These are phyloP conservation scores for Sporothrix luriei DNA, from an alignment of 2,329 filamentous ascomycete species.

Conservation along the genomic window DNA sequence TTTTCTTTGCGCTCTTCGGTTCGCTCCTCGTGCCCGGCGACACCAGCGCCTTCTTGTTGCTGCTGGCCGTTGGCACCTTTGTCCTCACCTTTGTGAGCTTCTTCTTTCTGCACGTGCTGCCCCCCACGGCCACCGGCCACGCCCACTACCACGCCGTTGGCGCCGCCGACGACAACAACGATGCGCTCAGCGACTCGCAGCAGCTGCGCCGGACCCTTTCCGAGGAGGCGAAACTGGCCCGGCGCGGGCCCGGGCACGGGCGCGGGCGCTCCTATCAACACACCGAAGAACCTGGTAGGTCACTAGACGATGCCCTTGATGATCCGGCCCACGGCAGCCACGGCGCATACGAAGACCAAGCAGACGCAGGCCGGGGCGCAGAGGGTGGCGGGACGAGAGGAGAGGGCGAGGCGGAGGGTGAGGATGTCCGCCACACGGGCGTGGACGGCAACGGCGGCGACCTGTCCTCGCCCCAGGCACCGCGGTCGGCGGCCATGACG, in stretches of 20 bases:
- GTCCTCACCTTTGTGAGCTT: constrained; percentile 73
- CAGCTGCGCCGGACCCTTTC: constrained; percentile 49
- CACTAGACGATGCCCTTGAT: constrained; percentile 36
- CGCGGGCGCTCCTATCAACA: constrained; percentile 42
- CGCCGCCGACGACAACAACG: constrained; percentile 38
- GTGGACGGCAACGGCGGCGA: background rate
- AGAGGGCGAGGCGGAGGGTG: background rate
- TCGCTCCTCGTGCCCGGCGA: constrained; percentile 78
- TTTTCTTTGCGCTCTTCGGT: constrained; percentile 88
- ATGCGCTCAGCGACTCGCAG: constrained; percentile 44
- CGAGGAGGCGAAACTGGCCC: constrained; percentile 46
- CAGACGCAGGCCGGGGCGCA: constrained; percentile 10
- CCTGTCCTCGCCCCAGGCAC: no score
- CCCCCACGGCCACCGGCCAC: constrained; percentile 48
- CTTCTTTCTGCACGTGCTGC: constrained; percentile 80
- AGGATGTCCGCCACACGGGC: background rate
- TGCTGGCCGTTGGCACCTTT: constrained; percentile 79
- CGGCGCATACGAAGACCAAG: constrained; percentile 21
- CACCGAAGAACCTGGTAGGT: constrained; percentile 68
- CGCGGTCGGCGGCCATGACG: background rate
- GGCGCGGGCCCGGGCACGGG: constrained; percentile 29
- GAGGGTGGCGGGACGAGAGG: background rate
- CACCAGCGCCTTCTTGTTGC: constrained; percentile 76
- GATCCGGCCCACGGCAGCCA: constrained; percentile 35
- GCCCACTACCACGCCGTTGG: constrained; percentile 59